Evolutionary conservation across 2,329 filamentous ascomycete species (phyloP).

Genomic region (Ceratocystis alfenasii): DNA sequence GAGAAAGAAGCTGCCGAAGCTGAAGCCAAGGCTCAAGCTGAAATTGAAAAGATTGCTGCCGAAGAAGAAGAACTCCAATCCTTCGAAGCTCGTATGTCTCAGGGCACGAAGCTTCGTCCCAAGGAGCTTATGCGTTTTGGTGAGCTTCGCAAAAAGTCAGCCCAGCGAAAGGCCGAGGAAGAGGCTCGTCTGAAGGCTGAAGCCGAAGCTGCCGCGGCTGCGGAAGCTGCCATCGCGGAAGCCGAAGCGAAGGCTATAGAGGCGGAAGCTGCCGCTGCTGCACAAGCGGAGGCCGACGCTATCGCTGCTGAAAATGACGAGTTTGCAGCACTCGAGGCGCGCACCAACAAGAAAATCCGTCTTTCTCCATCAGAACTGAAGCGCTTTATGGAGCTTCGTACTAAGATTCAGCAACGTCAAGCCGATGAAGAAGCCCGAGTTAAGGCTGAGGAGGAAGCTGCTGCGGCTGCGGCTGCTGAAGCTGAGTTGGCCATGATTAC

Average conservation of each 20-base stretch:
- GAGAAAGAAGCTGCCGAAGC: slow-evolving; percentile 16
- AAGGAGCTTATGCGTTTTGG: slow-evolving; percentile 1
- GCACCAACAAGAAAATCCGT: neutral
- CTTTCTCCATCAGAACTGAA: slow-evolving; percentile 10
- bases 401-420: slow-evolving; percentile 2
- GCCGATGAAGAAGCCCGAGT: slow-evolving; percentile 11
- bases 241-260: neutral
- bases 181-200: slow-evolving; percentile 9
- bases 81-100: neutral
- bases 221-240: slow-evolving; percentile 6
- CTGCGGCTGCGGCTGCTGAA: slow-evolving; percentile 11
- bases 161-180: slow-evolving; percentile 10
- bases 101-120: neutral
- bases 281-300: slow-evolving; percentile 9
- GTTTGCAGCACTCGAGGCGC: slow-evolving; percentile 11
- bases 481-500: slow-evolving; percentile 9
- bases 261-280: slow-evolving; percentile 7
- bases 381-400: slow-evolving; percentile 11
- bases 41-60: slow-evolving; percentile 26
- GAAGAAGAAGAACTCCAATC: slow-evolving; percentile 17
- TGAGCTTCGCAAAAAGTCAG: neutral
- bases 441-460: slow-evolving; percentile 14
- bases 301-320: slow-evolving; percentile 14
- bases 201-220: slow-evolving; percentile 17
- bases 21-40: slow-evolving; percentile 24